Evolutionary conservation across 108 stramenopile genomes (phyloP).

Genomic region (Fistulifera pelliculosa): DNA sequence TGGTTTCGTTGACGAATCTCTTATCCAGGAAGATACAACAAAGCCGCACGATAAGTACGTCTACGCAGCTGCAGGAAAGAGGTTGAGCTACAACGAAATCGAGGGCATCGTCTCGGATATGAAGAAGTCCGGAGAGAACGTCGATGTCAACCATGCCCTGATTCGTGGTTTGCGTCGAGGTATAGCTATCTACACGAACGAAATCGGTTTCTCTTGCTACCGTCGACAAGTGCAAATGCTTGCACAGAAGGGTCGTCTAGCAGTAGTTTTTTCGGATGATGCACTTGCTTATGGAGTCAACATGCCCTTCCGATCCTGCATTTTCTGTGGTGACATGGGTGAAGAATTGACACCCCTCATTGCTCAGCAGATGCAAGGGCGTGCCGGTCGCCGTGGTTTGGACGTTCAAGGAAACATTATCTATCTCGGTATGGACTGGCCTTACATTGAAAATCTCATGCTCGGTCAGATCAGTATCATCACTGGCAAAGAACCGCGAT

Average conservation of each 20-base stretch:
- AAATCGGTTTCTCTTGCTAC: conserved; percentile 95
- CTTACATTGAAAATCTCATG: conserved; percentile 96
- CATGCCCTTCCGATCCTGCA: conserved; percentile 98
- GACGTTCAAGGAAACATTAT: conserved; percentile 99
- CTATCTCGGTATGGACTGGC: conserved; percentile 96
- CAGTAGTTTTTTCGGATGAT: conserved; percentile 96
- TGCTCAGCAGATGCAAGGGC: conserved; percentile 99
- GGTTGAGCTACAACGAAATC: conserved; percentile 87
- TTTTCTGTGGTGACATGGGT: conserved; percentile 97
- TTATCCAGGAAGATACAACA: conserved; percentile 87
- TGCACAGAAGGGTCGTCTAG: conserved; percentile 95
- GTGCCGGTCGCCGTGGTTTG: conserved; percentile 98
- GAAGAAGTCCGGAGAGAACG: conserved; percentile 86
- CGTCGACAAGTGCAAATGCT: conserved; percentile 95
- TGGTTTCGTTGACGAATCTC: conserved; percentile 76
- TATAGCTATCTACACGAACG: conserved; percentile 98
- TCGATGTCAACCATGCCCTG: conserved; percentile 89
- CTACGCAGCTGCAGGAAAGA: conserved; percentile 82
- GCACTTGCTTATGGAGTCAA: conserved; percentile 99
- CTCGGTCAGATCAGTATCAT: conserved; percentile 93
- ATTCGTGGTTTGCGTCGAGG: conserved; percentile 96
- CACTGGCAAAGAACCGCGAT: conserved; percentile 90
- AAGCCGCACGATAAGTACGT: conserved; percentile 97
- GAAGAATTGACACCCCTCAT: conserved; percentile 86
- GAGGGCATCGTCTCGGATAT: conserved; percentile 91